Evolutionary conservation across 2,329 filamentous ascomycete species (phyloP).

Genomic region (Colletotrichum navitas): DNA sequence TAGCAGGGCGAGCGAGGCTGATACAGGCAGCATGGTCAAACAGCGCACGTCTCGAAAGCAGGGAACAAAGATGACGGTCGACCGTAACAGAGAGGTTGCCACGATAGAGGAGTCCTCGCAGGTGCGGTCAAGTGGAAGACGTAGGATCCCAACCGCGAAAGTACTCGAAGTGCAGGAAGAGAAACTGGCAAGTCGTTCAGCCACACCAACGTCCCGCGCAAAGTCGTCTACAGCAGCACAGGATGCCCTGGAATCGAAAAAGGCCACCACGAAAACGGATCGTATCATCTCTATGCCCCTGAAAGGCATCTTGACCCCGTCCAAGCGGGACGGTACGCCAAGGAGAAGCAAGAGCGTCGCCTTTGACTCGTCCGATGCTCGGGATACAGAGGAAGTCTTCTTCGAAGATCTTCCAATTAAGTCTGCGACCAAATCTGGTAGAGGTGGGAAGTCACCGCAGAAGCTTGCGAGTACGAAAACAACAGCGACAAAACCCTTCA

Average conservation of each 20-base stretch:
- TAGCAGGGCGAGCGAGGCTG: conserved; percentile 3
- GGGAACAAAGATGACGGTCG: neutral
- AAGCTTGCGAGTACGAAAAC: conserved; percentile 41
- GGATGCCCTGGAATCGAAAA: conserved; percentile 37
- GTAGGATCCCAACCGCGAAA: conserved; percentile 38
- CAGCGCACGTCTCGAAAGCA: conserved; percentile 11
- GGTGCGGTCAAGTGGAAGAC: conserved; percentile 38
- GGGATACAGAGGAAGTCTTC: conserved; percentile 57
- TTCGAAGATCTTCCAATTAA: conserved; percentile 65
- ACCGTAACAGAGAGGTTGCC: conserved; percentile 4
- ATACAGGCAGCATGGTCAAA: neutral
- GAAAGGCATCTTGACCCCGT: conserved; percentile 69
- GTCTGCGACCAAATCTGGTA: conserved; percentile 53
- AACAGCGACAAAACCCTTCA: conserved; percentile 29
- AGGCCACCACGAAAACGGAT: neutral
- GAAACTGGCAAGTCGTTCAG: conserved; percentile 25
- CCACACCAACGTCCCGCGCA: conserved; percentile 18
- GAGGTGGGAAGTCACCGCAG: conserved; percentile 42
- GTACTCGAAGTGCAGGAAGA: conserved; percentile 37
- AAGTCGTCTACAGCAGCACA: conserved; percentile 26
- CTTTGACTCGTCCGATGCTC: conserved; percentile 56
- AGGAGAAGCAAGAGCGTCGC: conserved; percentile 67
- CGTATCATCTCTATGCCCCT: conserved; percentile 47
- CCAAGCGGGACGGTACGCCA: conserved; percentile 54
- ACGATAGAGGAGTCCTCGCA: conserved; percentile 33